A percentile compares a stretch with the other conserved stretches of the same genome.
phyloP scores from a whole-genome alignment of 495 filamentous ascomycete species.

The Aspergillus campestris region DNA sequence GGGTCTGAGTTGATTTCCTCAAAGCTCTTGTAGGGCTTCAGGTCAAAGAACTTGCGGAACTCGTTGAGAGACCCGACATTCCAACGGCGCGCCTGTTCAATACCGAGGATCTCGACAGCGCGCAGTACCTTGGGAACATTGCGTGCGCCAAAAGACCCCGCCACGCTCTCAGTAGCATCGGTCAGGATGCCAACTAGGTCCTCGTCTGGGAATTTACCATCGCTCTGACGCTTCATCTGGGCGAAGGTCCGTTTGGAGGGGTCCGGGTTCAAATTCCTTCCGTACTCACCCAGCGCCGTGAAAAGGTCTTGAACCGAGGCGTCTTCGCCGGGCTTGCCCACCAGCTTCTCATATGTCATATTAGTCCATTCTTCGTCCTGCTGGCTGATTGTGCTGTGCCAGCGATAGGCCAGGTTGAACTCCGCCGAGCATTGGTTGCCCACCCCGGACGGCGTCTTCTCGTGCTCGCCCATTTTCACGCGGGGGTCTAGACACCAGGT shows the following conservation, averaged over 20 bases:
- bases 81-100: constrained; percentile 54
- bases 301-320: constrained; percentile 45
- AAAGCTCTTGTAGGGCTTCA: constrained; percentile 61
- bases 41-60: constrained; percentile 64
- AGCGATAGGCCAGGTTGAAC: constrained; percentile 67
- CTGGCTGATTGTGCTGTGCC: constrained; percentile 56
- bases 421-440: constrained; percentile 66
- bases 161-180: constrained; percentile 51
- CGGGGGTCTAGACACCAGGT: constrained; percentile 63
- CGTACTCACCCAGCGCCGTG: constrained; percentile 43
- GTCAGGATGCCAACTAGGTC: constrained; percentile 54
- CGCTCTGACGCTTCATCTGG: constrained; percentile 40
- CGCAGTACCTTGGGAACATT: constrained; percentile 51
- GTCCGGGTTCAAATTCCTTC: constrained; percentile 39
- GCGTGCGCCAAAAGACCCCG: constrained; percentile 49
- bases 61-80: constrained; percentile 53
- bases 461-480: constrained; percentile 38
- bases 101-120: constrained; percentile 52
- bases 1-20: constrained; percentile 67
- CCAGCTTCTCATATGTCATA: constrained; percentile 44
- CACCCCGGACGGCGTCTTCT: constrained; percentile 53
- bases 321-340: constrained; percentile 34
- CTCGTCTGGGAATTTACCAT: constrained; percentile 54
- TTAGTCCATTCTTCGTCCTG: constrained; percentile 63
- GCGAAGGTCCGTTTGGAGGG: constrained; percentile 53